These are phyloP conservation scores for Botryotinia narcissicola DNA, from an alignment of 2,329 filamentous ascomycete genomes.

Conservation along the genomic window DNA sequence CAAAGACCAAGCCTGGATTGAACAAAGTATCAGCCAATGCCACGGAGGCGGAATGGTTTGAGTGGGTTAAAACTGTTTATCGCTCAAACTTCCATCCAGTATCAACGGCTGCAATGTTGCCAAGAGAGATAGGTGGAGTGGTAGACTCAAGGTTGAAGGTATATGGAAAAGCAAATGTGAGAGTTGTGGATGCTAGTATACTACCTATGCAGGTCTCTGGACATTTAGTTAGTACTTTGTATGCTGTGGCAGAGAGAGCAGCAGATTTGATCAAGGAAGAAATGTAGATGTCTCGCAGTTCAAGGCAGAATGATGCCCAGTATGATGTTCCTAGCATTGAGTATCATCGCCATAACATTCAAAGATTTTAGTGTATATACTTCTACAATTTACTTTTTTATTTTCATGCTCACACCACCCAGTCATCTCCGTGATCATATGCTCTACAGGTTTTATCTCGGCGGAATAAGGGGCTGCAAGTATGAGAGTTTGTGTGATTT, in stretches of 20 bases:
- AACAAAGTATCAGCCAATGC: constrained; percentile 15
- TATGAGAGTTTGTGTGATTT: neutral
- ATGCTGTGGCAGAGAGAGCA: constrained; percentile 27
- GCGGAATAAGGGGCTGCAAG: neutral
- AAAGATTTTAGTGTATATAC: neutral
- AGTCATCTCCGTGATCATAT: neutral
- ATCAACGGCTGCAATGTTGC: constrained; percentile 28
- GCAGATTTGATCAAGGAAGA: constrained; percentile 25
- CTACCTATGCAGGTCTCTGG: constrained; percentile 25
- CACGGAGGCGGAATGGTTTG: constrained; percentile 15
- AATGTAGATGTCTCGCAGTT: neutral
- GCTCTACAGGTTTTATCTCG: neutral
- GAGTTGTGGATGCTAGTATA: constrained; percentile 29
- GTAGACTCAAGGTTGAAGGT: constrained; percentile 27
- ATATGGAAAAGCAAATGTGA: constrained; percentile 25
- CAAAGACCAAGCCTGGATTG: constrained; percentile 21
- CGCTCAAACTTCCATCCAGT: constrained; percentile 26
- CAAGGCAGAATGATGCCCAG: neutral
- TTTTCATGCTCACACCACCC: neutral
- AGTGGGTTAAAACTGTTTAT: constrained; percentile 16
- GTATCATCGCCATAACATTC: neutral
- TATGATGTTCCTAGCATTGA: neutral
- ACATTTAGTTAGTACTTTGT: constrained; percentile 26
- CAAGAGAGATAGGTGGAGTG: constrained; percentile 25
- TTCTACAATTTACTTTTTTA: neutral